Evolutionary conservation across 306 rosid species (phyloP), one percentile per base, ranked within the genome.

Genomic region (Pyrus bretschneideri): DNA sequence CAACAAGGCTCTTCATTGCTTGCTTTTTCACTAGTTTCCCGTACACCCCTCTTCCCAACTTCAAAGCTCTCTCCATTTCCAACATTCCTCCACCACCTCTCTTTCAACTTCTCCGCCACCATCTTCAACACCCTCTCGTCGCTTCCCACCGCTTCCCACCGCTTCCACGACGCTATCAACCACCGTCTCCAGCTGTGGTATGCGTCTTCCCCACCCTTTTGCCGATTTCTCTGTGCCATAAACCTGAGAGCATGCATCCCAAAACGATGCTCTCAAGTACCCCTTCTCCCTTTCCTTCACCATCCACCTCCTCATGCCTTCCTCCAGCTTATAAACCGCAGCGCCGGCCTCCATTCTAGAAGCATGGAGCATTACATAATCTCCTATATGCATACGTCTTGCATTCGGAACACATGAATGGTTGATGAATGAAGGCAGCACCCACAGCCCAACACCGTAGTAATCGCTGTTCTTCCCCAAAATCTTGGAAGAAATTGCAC

Each of bases 381-480:
- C 97, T 73, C 97, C 99, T 6, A 89, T 88, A 66, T 95, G 99
- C 65, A 90, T 60, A 1, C 97, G 86, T 81, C 96, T 86, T 18
- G 84, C 83, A 69, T 92, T 95, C 22, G 99, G 97, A 15, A 73
- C 74, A 18, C 99, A 95, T 0, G 97, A 90, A 81, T 95, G 99
- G 83, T 92, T 92, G 65, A 95, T 77, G 78, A 92, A 90, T 6
- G 96, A 67, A 62, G 99, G 87, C 15, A 90, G 83, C 54, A 95
- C 6, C 99, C 99, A 92, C 14, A 92, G 7, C 27, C 97, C 99
- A 45, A 95, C 88, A 74, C 97, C 93, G 75, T 95, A 85, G 40
- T 81, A 90, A 46, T 86, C 93, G 25, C 85, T 83, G 76, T 89
- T 87, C 76, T 83, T 90, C 68, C 99, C 97, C 74, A 90, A 72